These are phyloP conservation scores for Lactarius pseudohatsudake DNA, from an alignment of 768 basidiomycete genomes.

Conservation along the genomic window DNA sequence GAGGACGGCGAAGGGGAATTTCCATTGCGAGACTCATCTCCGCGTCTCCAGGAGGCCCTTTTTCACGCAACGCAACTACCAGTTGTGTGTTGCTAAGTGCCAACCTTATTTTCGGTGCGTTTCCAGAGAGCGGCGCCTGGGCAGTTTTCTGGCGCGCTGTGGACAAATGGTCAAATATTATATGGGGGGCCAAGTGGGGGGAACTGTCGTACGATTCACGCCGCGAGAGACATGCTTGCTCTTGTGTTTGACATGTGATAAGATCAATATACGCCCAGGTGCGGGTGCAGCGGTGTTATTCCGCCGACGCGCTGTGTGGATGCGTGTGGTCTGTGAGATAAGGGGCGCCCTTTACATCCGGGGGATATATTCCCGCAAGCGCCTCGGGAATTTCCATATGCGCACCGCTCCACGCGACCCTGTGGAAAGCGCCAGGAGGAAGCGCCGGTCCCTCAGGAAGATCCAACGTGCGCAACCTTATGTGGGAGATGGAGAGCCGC, in stretches of 20 bases:
- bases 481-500: not conserved
- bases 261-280: not conserved
- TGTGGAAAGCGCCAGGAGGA: not conserved
- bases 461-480: not conserved
- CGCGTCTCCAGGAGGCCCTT: too few species aligned
- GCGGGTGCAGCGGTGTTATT: not conserved
- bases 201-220: not conserved
- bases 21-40: not conserved
- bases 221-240: not conserved
- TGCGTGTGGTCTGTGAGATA: not conserved
- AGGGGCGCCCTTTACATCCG: not conserved
- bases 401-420: not conserved
- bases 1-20: not conserved
- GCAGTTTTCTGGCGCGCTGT: not conserved
- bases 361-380: not conserved
- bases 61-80: too few species aligned
- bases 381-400: not conserved
- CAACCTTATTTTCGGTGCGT: not conserved
- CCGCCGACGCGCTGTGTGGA: not conserved
- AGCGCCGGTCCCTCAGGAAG: not conserved
- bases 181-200: not conserved
- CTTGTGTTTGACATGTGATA: not conserved
- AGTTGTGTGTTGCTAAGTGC: not conserved
- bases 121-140: not conserved
- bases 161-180: not conserved